Evolutionary conservation across 1,139 yeast species (phyloP).

Genomic region (Candida smagusa): DNA sequence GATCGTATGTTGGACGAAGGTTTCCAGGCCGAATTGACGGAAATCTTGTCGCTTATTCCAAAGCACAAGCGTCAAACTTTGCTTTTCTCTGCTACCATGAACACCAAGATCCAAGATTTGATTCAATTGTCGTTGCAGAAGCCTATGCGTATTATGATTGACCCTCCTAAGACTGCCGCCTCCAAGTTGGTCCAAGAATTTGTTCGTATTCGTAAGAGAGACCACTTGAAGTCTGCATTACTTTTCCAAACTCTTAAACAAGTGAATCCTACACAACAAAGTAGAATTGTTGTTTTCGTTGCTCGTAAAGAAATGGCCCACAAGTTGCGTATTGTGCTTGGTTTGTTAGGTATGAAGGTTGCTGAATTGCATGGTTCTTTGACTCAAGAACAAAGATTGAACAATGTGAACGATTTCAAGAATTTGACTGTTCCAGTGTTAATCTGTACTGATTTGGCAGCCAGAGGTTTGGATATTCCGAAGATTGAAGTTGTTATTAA

Average conservation of each 20-base stretch:
- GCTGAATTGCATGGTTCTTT: constrained; percentile 94
- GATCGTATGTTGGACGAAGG: constrained; percentile 99
- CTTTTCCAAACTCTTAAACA: constrained; percentile 67
- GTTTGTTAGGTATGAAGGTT: constrained; percentile 81
- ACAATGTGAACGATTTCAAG: constrained; percentile 78
- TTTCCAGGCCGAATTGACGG: constrained; percentile 90
- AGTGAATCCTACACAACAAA: constrained; percentile 57
- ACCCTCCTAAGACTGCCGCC: constrained; percentile 94
- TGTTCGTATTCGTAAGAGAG: constrained; percentile 90
- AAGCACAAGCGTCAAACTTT: constrained; percentile 84
- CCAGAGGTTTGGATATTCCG: constrained; percentile 99
- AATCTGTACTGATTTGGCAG: constrained; percentile 95
- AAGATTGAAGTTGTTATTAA: constrained; percentile 92
- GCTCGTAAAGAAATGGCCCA: constrained; percentile 91
- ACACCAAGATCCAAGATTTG: constrained; percentile 82
- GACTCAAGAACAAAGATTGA: constrained; percentile 92
- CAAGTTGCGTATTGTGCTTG: constrained; percentile 75
- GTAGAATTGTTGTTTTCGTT: constrained; percentile 83
- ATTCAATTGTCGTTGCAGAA: constrained; percentile 81
- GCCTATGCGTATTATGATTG: constrained; percentile 94
- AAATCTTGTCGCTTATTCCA: constrained; percentile 82
- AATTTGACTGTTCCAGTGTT: constrained; percentile 79
- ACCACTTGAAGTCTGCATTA: constrained; percentile 76
- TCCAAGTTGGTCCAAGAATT: constrained; percentile 85
- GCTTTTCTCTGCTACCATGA: constrained; percentile 97